Conservation (phyloP, 257 asterid species). For the Salvia hispanica region DNA sequence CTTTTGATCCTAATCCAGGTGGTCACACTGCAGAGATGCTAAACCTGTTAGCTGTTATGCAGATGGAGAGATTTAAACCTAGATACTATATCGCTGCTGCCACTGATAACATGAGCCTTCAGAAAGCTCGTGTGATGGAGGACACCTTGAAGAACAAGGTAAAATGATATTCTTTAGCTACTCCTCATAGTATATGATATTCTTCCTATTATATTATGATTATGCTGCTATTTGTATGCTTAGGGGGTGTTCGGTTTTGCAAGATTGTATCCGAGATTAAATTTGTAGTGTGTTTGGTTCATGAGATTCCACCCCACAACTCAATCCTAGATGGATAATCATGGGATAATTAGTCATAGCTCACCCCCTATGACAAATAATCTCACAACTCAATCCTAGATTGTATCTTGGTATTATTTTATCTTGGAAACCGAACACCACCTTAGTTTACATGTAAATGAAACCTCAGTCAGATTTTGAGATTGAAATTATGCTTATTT, state of each 20-base stretch:
- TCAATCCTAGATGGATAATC: too few species aligned
- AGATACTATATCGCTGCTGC: constrained; percentile 90
- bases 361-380: too few species aligned
- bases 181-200: not conserved
- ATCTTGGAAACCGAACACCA: too few species aligned
- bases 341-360: too few species aligned
- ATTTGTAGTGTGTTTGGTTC: too few species aligned
- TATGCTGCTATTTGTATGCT: not conserved
- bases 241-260: too few species aligned
- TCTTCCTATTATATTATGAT: not conserved
- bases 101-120: constrained; percentile 95
- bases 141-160: constrained; percentile 67
- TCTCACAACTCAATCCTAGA: too few species aligned
- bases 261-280: too few species aligned
- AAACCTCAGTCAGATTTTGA: constrained; percentile 1
- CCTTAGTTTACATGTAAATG: not conserved
- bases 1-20: constrained; percentile 46
- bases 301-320: too few species aligned
- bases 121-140: constrained; percentile 76
- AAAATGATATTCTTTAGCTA: constrained; percentile 7
- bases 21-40: constrained; percentile 99
- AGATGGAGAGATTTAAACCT: constrained; percentile 64
- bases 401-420: too few species aligned
- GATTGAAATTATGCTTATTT: not conserved
- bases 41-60: constrained; percentile 66